Evolutionary conservation across 352 stramenopile species (phyloP), one percentile per base, ranked within the genome.

Genomic region (Globisporangium megalacanthum): DNA sequence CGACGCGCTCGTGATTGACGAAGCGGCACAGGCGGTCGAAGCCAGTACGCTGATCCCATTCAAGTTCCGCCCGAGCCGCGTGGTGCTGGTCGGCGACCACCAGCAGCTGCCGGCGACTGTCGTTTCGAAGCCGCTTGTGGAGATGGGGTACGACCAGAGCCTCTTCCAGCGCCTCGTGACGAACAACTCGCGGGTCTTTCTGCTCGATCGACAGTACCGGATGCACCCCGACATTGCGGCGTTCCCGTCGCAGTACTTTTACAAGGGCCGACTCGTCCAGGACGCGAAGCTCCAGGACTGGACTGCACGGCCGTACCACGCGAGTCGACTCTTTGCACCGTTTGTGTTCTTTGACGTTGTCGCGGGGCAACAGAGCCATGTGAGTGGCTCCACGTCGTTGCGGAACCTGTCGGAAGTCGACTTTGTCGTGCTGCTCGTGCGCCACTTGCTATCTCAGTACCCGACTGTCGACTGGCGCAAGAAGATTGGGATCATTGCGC

Each of bases 81-180:
- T 88, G 36, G 78, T 97, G 8, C 68, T 98, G 14, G 91, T 95
- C 0, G 93, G 89, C 15, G 97, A 99, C 72, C 97, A 99, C 62
- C 92, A 90, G 39, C 97, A 99, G 77, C 73, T 99, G 10, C 94
- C 97, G 46, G 97, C 97, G 14, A 99, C 96, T 0, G 96, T 99
- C 46, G 97, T 98, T 66, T 96, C 84, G n/a, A 91, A 92, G 61
- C 65, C 80, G 37, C 76, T 88, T 20, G 77, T 93, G 15, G 69
- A 83, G n/a, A 66, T 83, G 33, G 86, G 90, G 8, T 91, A 99
- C 51, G 86, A 95, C 29, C 73, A 83, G 33, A 99, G 97, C 58
- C 75, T 99, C 57, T 98, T 99, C 72, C 95, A 99, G 70, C 80
- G 97, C 9, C 73, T 99, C 4, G 94, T 99, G 44, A 72, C 94